Conservation (phyloP, 805 yeast genomes). For the Zygoascus biomembranicola region DNA sequence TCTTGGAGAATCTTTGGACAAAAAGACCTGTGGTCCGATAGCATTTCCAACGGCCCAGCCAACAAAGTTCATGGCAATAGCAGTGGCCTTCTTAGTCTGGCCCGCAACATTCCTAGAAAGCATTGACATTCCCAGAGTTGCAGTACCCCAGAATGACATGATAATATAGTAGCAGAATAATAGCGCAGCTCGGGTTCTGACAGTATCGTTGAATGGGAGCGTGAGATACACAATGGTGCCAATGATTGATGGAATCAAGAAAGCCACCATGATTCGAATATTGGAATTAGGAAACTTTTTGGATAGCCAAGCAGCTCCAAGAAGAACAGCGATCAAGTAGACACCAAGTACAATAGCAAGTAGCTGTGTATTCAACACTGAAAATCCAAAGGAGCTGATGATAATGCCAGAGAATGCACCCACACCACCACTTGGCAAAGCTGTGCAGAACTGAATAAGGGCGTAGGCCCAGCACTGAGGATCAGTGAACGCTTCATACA, state of each 20-base stretch:
- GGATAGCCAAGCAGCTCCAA: conserved; percentile 22
- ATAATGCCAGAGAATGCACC: conserved; percentile 27
- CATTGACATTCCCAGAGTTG: conserved; percentile 16
- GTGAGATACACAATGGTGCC: conserved; percentile 27
- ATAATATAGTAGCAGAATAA: conserved; percentile 27
- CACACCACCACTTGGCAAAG: conserved; percentile 26
- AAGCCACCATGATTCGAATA: conserved; percentile 5
- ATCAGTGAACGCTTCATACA: conserved; percentile 37
- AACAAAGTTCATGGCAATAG: conserved; percentile 20
- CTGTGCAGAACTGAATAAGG: conserved; percentile 22
- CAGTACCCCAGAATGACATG: conserved; percentile 23
- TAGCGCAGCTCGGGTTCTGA: conserved; percentile 21
- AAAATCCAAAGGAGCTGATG: conserved; percentile 26
- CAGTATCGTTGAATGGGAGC: conserved; percentile 18
- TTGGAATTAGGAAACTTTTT: conserved; percentile 1
- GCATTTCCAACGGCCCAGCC: conserved; percentile 23
- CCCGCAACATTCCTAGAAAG: conserved; percentile 25
- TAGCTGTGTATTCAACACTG: conserved; percentile 25
- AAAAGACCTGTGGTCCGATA: conserved; percentile 12
- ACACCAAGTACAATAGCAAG: conserved; percentile 30
- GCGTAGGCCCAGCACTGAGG: conserved; percentile 27
- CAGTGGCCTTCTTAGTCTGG: conserved; percentile 20
- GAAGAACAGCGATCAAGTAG: conserved; percentile 23
- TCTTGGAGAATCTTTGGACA: conserved; percentile 6
- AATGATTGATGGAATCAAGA: conserved; percentile 27